These are phyloP conservation scores for Fennellomyces sp. DNA, from an alignment of 371 early-diverging fungal species.

Conservation along the genomic window DNA sequence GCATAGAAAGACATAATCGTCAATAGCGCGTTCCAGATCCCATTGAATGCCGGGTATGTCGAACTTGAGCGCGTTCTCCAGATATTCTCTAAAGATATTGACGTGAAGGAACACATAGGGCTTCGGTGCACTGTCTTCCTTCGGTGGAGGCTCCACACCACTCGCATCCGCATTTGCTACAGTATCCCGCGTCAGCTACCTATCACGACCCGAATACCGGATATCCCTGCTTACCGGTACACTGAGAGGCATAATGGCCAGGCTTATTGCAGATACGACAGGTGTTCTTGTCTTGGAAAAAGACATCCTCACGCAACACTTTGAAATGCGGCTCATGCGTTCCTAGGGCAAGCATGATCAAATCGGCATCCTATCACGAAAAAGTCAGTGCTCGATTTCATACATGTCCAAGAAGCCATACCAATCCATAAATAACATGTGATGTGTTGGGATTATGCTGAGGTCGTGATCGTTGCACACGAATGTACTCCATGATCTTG, in stretches of 20 bases:
- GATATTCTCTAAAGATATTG: slow-evolving; percentile 89
- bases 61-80: slow-evolving; percentile 82
- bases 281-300: slow-evolving; percentile 62
- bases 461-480: slow-evolving; percentile 78
- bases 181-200: too few relatives aligned
- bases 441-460: slow-evolving; percentile 88
- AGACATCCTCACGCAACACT: slow-evolving; percentile 97
- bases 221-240: slow-evolving; percentile 64
- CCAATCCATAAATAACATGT: slow-evolving; percentile 96
- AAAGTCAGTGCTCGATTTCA: not conserved
- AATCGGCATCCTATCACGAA: slow-evolving; percentile 91
- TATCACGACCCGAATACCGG: too few relatives aligned
- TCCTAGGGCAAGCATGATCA: slow-evolving; percentile 99
- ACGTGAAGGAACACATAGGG: slow-evolving; percentile 93
- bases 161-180: slow-evolving; percentile 51
- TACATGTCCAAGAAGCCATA: slow-evolving; percentile 14
- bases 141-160: slow-evolving; percentile 9
- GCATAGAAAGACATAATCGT: slow-evolving; percentile 99
- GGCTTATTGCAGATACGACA: slow-evolving; percentile 86
- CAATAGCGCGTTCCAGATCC: slow-evolving; percentile 93
- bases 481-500: slow-evolving; percentile 99
- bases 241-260: slow-evolving; percentile 83
- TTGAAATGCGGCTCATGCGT: slow-evolving; percentile 98
- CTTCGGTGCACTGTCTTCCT: slow-evolving; percentile 66
- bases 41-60: slow-evolving; percentile 68